Conservation (phyloP, 495 filamentous ascomycete species). For the Rhizodiscina lignyota region DNA sequence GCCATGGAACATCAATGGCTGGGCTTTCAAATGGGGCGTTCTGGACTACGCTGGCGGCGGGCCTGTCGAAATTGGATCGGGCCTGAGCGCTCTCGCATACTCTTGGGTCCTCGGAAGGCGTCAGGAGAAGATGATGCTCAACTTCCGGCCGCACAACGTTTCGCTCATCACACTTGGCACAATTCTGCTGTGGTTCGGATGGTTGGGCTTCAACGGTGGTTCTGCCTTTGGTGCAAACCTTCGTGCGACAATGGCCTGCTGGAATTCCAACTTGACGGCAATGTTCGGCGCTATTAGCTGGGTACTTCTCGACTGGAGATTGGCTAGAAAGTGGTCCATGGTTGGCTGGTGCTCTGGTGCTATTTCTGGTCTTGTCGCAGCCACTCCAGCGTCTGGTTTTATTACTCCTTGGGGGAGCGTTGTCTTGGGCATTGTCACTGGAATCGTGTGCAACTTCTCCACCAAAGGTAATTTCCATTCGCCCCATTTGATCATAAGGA, state of each 20-base stretch:
- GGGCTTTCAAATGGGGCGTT: constrained; percentile 83
- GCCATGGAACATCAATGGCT: constrained; percentile 89
- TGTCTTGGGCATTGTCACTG: constrained; percentile 68
- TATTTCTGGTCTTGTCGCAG: constrained; percentile 32
- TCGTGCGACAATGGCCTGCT: constrained; percentile 89
- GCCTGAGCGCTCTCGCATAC: constrained; percentile 83
- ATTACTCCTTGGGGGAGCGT: constrained; percentile 85
- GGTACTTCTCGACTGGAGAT: constrained; percentile 83
- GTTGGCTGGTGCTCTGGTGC: constrained; percentile 96
- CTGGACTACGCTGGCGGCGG: constrained; percentile 95
- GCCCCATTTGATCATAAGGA: not conserved
- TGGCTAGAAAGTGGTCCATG: constrained; percentile 97
- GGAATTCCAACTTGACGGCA: constrained; percentile 88
- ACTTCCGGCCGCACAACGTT: constrained; percentile 81
- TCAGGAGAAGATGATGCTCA: constrained; percentile 98
- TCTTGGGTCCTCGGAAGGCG: constrained; percentile 89
- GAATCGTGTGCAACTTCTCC: constrained; percentile 77
- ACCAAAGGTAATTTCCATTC: constrained; percentile 50
- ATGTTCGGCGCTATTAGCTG: constrained; percentile 78
- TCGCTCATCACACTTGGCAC: constrained; percentile 93
- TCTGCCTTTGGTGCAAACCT: constrained; percentile 95
- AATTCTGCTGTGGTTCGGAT: constrained; percentile 93
- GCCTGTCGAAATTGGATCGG: constrained; percentile 94
- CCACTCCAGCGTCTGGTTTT: constrained; percentile 24
- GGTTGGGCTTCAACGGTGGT: constrained; percentile 97